A percentile compares a stretch with the other conserved stretches of the same genome.
Conservation (phyloP, 345 rosid genomes). For the Laguncularia racemosa region DNA sequence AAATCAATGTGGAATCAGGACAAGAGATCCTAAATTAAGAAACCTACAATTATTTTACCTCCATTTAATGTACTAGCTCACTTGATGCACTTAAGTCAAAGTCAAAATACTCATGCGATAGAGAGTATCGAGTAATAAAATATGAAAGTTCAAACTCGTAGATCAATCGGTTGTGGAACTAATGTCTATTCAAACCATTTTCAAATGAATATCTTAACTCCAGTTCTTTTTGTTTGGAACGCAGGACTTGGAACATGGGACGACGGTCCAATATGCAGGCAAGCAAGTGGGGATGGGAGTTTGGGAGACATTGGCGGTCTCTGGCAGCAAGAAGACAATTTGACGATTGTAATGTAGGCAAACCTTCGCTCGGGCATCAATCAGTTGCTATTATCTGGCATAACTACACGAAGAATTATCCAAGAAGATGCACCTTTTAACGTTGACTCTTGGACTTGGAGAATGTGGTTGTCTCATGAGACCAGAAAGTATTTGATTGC, state of each 20-base stretch:
- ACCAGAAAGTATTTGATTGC: background rate
- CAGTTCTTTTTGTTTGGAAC: background rate
- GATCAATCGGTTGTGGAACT: too few relatives aligned
- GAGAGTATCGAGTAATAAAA: too few relatives aligned
- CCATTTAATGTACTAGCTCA: too few relatives aligned
- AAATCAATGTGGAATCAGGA: too few relatives aligned
- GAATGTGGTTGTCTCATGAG: background rate
- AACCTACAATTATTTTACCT: too few relatives aligned
- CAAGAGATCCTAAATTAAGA: too few relatives aligned
- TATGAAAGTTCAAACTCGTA: too few relatives aligned
- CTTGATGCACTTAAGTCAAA: too few relatives aligned
- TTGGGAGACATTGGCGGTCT: constrained; percentile 4
- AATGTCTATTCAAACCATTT: too few relatives aligned
- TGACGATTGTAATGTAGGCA: constrained; percentile 8
- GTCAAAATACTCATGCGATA: too few relatives aligned
- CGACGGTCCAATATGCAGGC: constrained; percentile 10
- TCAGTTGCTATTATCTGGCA: background rate
- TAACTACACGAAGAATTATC: constrained; percentile 7
- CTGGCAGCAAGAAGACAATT: constrained; percentile 14
- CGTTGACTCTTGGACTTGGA: constrained; percentile 30
- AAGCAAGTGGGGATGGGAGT: constrained; percentile 10
- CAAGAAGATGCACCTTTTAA: constrained; percentile 33
- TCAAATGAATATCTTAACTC: background rate
- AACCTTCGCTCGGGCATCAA: background rate
- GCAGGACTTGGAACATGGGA: constrained; percentile 6